Evolutionary conservation across 2,329 filamentous ascomycete genomes (phyloP).

Genomic region (Epichloe sibirici): DNA sequence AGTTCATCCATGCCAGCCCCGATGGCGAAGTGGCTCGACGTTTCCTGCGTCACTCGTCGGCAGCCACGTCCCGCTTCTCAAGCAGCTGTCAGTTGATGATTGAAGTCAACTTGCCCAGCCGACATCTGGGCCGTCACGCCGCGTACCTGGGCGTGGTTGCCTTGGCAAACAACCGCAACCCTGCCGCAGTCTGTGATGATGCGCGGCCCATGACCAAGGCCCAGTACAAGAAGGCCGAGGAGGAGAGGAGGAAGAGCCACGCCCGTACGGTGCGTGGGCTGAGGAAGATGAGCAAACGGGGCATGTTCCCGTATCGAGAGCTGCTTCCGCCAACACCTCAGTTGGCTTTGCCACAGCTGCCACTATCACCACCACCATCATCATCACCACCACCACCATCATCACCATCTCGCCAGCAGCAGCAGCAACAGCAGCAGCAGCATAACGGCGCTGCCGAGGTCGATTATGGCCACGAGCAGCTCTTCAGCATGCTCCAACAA

Average conservation of each 20-base stretch:
- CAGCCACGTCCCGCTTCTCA: neutral
- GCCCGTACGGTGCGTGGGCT: neutral
- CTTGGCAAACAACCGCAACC: neutral
- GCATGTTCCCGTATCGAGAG: neutral
- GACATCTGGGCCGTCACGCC: fast-evolving
- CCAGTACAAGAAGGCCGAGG: neutral
- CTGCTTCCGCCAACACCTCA: neutral
- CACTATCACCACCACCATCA: neutral
- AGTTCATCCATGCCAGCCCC: neutral
- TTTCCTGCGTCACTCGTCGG: neutral
- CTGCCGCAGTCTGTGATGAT: neutral
- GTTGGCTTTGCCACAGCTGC: neutral
- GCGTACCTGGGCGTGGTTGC: neutral
- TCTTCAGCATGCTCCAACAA: no score
- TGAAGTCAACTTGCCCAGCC: neutral
- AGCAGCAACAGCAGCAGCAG: neutral
- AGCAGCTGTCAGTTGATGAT: neutral
- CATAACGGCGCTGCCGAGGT: no score
- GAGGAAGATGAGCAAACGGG: neutral
- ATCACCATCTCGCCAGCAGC: neutral
- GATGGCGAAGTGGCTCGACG: neutral
- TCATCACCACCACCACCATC: no score
- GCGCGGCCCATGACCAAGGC: neutral
- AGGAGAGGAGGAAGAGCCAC: neutral
- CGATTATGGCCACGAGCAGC: no score